A percentile compares a stretch with the other conserved stretches of the same genome.
Evolutionary conservation across 345 rosid species (phyloP).

Genomic region (Brassica carinata): DNA sequence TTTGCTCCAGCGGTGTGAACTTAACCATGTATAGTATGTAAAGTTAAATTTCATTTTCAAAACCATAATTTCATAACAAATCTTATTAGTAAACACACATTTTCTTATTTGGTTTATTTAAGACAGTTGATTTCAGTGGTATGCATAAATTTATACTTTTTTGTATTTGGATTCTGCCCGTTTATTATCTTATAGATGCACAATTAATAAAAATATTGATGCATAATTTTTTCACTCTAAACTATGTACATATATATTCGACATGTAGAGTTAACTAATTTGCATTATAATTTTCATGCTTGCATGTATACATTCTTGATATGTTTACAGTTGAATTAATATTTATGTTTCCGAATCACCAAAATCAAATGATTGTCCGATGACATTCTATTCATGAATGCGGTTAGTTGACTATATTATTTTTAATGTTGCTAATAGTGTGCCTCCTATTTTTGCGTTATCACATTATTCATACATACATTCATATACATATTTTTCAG

Average conservation of each 20-base stretch:
- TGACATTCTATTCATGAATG: constrained; percentile 37
- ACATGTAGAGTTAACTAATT: background rate
- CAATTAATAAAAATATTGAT: too few relatives aligned
- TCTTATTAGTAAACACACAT: background rate
- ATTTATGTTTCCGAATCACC: constrained; percentile 16
- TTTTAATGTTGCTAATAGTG: constrained; percentile 7
- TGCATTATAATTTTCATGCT: background rate
- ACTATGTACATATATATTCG: background rate
- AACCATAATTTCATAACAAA: background rate
- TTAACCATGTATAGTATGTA: background rate
- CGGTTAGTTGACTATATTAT: constrained; percentile 25
- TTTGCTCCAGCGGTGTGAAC: constrained; percentile 30
- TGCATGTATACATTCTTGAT: background rate
- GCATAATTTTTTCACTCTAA: background rate
- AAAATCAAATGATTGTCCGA: constrained; percentile 24
- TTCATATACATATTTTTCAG: background rate
- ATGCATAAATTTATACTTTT: background rate
- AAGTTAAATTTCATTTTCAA: background rate
- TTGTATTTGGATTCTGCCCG: background rate
- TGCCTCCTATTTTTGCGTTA: constrained; percentile 26
- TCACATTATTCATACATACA: background rate
- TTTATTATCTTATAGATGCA: background rate
- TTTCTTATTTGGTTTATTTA: background rate
- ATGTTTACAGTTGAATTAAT: background rate
- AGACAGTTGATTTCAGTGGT: background rate